phyloP scores from a whole-genome alignment of 2,329 filamentous ascomycete genomes.

The Hymenoscyphus linearis region DNA sequence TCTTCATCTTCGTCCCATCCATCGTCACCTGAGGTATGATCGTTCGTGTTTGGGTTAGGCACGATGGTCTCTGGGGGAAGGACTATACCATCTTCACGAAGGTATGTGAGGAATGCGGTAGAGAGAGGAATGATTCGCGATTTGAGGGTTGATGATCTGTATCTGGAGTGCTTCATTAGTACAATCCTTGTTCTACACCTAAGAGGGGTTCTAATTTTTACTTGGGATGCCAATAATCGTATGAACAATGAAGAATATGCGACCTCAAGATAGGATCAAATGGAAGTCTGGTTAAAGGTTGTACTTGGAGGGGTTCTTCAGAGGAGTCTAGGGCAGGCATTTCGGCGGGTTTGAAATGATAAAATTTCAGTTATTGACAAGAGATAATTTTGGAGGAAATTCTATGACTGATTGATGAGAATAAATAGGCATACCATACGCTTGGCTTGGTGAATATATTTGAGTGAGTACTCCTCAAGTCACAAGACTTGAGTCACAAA shows the following conservation, averaged over 20 bases:
- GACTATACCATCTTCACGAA: constrained; percentile 88
- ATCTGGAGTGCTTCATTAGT: constrained; percentile 43
- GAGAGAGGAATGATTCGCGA: constrained; percentile 78
- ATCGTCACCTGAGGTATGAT: constrained; percentile 45
- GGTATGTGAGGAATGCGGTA: constrained; percentile 72
- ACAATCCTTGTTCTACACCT: background rate
- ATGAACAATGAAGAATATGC: constrained; percentile 92
- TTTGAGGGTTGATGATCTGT: constrained; percentile 76
- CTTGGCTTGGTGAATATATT: too few relatives aligned
- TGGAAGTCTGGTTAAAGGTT: constrained; percentile 41
- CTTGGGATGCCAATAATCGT: constrained; percentile 84
- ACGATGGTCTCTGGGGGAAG: constrained; percentile 58
- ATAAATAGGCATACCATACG: too few relatives aligned
- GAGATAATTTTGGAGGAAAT: too few relatives aligned
- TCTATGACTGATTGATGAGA: too few relatives aligned
- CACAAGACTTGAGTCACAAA: too few relatives aligned
- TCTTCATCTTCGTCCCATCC: constrained; percentile 43
- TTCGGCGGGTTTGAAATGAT: background rate
- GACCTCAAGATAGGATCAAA: constrained; percentile 81
- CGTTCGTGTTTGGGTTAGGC: constrained; percentile 21
- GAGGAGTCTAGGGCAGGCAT: constrained; percentile 27
- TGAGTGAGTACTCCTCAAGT: too few relatives aligned
- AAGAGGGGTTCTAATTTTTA: constrained; percentile 34
- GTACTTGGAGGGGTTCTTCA: constrained; percentile 9
- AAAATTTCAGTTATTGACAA: background rate